phyloP scores from a whole-genome alignment of 345 rosid genomes.

The Eucalyptus sp. region DNA sequence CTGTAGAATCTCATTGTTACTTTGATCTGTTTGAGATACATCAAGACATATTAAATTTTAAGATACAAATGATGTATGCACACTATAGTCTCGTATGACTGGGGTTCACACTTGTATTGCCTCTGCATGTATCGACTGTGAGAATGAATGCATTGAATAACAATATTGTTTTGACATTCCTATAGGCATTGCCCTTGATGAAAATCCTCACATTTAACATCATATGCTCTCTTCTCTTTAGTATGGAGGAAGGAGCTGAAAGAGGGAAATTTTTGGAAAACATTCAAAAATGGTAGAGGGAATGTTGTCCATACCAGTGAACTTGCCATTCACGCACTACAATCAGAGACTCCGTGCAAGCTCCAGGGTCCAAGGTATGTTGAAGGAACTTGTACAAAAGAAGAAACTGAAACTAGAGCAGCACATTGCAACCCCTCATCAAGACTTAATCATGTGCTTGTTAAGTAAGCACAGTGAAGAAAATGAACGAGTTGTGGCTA shows the following conservation, averaged over 20 bases:
- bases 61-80: background rate
- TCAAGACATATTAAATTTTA: too few species aligned
- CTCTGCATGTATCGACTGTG: background rate
- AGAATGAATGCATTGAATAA: background rate
- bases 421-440: constrained; percentile 3
- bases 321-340: too few species aligned
- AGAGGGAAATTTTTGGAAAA: constrained; percentile 7
- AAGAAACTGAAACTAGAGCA: constrained; percentile 13
- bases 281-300: constrained; percentile 31
- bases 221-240: constrained; percentile 26
- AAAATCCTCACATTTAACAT: constrained; percentile 40
- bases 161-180: background rate
- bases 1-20: background rate
- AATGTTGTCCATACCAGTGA: too few species aligned
- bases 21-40: background rate
- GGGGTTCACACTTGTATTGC: background rate
- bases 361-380: constrained; percentile 3
- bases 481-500: constrained; percentile 5
- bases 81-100: background rate
- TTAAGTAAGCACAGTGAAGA: constrained; percentile 9
- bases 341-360: constrained; percentile 19
- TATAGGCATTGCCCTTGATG: constrained; percentile 39
- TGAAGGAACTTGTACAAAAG: constrained; percentile 18
- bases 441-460: constrained; percentile 31
- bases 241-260: constrained; percentile 13